Percentiles rank a stretch among this genome's conserved stretches.
phyloP scores from a whole-genome alignment of 2,329 filamentous ascomycete genomes.

The Lasiodiplodia hormozganensis region DNA sequence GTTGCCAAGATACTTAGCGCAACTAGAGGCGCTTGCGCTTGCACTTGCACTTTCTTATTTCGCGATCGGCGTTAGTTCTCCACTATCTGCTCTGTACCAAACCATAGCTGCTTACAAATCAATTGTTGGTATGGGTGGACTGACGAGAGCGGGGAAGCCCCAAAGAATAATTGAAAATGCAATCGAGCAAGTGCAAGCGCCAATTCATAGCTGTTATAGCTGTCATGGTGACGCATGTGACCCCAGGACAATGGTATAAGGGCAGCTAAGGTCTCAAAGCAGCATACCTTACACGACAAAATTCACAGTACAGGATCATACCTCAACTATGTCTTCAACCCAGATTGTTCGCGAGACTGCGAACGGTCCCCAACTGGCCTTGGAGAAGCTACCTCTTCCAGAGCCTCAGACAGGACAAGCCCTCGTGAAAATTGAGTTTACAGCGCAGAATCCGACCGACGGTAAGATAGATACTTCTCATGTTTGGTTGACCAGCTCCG shows the following conservation, averaged over 20 bases:
- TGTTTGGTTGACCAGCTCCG: not conserved
- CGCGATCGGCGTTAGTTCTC: not conserved
- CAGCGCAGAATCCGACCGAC: constrained; percentile 37
- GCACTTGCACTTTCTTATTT: not conserved
- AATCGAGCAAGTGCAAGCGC: not conserved
- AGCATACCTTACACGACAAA: too few relatives aligned
- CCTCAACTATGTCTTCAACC: not conserved
- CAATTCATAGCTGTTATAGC: not conserved
- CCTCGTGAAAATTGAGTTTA: constrained; percentile 32
- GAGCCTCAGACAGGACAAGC: constrained; percentile 21
- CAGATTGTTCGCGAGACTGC: not conserved
- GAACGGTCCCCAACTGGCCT: not conserved
- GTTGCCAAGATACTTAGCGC: not conserved
- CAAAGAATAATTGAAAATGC: too few relatives aligned
- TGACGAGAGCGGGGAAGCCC: too few relatives aligned
- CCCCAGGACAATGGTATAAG: not conserved
- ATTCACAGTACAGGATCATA: too few relatives aligned
- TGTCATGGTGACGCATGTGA: not conserved
- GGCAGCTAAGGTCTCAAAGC: too few relatives aligned
- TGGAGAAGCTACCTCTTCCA: not conserved
- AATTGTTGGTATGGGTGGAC: not conserved
- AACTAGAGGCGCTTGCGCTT: not conserved
- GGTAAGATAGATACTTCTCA: constrained; percentile 21
- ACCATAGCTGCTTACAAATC: not conserved
- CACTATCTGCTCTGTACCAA: not conserved